A percentile compares a stretch with the other conserved stretches of the same genome.
These are phyloP conservation scores for Sapria himalayana DNA, from an alignment of 345 rosid species.

Conservation along the genomic window DNA sequence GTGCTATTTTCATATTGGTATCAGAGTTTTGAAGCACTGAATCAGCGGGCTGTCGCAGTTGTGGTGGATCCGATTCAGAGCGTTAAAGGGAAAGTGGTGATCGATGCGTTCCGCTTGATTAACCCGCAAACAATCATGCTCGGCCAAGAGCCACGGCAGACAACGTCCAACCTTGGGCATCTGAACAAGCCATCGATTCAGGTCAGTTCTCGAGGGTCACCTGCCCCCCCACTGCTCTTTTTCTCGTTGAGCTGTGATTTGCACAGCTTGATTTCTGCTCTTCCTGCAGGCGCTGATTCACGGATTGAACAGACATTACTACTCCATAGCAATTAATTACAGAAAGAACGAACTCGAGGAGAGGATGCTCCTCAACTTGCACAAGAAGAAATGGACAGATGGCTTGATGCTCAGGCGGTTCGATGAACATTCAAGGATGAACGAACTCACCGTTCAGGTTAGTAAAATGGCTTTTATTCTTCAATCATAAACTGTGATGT, in stretches of 20 bases:
- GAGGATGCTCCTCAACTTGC: conserved; percentile 90
- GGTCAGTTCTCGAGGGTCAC: conserved; percentile 19
- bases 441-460: conserved; percentile 90
- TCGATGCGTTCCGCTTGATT: conserved; percentile 91
- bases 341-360: conserved; percentile 96
- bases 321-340: conserved; percentile 95
- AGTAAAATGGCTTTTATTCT: conserved; percentile 3
- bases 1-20: conserved; percentile 2
- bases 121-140: conserved; percentile 99
- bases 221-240: background rate
- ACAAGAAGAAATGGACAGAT: conserved; percentile 99
- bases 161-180: conserved; percentile 96
- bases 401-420: conserved; percentile 72
- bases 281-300: conserved; percentile 76
- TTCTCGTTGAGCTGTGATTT: background rate
- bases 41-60: conserved; percentile 95
- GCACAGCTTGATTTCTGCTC: background rate
- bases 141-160: conserved; percentile 97
- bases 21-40: conserved; percentile 98
- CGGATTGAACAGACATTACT: conserved; percentile 92
- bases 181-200: conserved; percentile 96
- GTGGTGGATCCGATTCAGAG: conserved; percentile 99
- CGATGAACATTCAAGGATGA: conserved; percentile 82
- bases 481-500: too few relatives aligned
- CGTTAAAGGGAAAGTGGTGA: conserved; percentile 94